Conservation (phyloP, 768 basidiomycete species). For the Pleurotus giganteus region DNA sequence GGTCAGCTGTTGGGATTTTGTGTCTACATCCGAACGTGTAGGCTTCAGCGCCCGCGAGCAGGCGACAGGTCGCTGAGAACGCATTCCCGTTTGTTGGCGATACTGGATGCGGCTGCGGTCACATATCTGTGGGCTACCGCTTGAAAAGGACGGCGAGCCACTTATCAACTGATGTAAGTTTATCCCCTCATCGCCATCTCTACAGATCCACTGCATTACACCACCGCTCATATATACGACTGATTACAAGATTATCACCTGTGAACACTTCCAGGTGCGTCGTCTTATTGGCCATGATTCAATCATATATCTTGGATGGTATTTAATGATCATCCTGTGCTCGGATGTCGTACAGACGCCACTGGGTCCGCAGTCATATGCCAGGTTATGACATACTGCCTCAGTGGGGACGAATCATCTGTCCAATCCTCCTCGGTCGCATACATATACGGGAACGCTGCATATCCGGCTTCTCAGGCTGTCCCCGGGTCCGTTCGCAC, state of each 20-base stretch:
- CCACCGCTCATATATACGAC: not conserved
- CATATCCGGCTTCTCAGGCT: constrained; percentile 6
- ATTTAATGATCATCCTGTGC: too few relatives aligned
- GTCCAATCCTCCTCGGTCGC: not conserved
- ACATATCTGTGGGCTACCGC: not conserved
- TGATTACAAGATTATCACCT: not conserved
- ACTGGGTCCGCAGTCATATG: too few relatives aligned
- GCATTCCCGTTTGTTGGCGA: not conserved
- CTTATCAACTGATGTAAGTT: too few relatives aligned
- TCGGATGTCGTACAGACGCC: too few relatives aligned
- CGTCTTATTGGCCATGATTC: not conserved
- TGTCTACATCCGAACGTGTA: not conserved
- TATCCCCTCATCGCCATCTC: not conserved
- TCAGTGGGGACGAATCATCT: too few relatives aligned
- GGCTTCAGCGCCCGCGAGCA: not conserved
- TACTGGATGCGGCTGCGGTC: not conserved
- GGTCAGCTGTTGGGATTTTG: not conserved
- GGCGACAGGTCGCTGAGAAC: not conserved
- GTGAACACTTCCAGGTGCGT: not conserved
- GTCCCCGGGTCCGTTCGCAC: not conserved
- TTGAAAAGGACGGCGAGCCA: too few relatives aligned
- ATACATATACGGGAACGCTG: not conserved
- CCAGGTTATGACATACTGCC: not conserved
- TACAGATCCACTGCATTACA: not conserved
- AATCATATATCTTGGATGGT: not conserved